Evolutionary conservation across 2,329 filamentous ascomycete genomes (phyloP).

Genomic region (Neofusicoccum sp.): DNA sequence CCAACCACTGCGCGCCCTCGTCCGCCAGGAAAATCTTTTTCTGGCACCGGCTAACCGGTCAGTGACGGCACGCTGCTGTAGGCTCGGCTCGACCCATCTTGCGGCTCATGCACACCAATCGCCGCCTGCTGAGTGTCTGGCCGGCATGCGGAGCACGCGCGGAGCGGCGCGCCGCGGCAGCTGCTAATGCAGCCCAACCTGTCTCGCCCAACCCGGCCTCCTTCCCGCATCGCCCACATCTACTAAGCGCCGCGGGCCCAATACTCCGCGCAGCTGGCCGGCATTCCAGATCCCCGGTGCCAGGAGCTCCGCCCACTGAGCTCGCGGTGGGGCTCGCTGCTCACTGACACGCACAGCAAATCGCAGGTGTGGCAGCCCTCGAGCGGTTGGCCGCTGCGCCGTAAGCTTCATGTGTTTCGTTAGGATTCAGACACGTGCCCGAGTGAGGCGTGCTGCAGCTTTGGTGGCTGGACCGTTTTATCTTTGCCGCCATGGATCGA

Average conservation of each 20-base stretch:
- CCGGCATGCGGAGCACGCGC: not conserved
- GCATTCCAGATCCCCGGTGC: slow-evolving; percentile 1
- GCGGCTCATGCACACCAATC: slow-evolving; percentile 16
- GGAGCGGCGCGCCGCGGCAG: slow-evolving; percentile 16
- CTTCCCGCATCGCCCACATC: not conserved
- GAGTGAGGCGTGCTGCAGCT: slow-evolving; percentile 5
- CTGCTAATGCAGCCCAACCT: slow-evolving; percentile 20
- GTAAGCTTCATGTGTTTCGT: not conserved
- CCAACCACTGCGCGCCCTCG: slow-evolving; percentile 8
- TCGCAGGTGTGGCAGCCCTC: not conserved
- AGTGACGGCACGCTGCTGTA: slow-evolving; percentile 9
- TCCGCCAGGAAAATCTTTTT: slow-evolving; percentile 14
- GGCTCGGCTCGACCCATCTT: slow-evolving; percentile 18
- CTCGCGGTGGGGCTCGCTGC: not conserved
- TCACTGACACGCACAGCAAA: too few species aligned
- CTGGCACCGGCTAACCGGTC: slow-evolving; percentile 14
- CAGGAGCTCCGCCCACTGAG: not conserved
- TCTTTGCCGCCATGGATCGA: not conserved
- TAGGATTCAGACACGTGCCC: slow-evolving; percentile 17
- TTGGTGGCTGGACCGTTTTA: slow-evolving; percentile 5
- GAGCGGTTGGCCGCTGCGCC: not conserved
- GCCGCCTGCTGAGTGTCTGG: not conserved
- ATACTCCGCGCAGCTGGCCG: slow-evolving; percentile 2
- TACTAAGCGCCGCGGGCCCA: slow-evolving; percentile 9
- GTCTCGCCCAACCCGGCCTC: slow-evolving; percentile 10